These are phyloP conservation scores for Phaeomoniella chlamydospora DNA, from an alignment of 2,329 filamentous ascomycete genomes.

Conservation along the genomic window DNA sequence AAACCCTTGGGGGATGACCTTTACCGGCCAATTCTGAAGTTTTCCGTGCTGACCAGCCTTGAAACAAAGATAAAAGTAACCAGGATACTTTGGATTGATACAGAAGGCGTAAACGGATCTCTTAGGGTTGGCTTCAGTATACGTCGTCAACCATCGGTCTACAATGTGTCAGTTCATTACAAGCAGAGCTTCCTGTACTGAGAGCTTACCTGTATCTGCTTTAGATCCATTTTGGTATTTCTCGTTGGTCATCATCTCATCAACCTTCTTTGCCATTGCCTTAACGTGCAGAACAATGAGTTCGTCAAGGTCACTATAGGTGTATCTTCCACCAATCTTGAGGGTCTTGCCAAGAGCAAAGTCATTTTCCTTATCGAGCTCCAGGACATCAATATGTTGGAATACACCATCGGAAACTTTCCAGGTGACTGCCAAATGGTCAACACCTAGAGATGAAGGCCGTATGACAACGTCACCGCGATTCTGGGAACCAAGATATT, in stretches of 20 bases:
- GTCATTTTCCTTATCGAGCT: constrained; percentile 93
- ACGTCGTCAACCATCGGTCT: constrained; percentile 94
- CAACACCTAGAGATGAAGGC: constrained; percentile 85
- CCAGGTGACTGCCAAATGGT: constrained; percentile 94
- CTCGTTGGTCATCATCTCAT: constrained; percentile 87
- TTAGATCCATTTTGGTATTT: constrained; percentile 78
- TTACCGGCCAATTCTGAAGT: constrained; percentile 69
- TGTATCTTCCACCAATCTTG: constrained; percentile 75
- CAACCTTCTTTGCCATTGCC: constrained; percentile 94
- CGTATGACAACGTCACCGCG: constrained; percentile 87
- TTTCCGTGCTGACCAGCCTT: constrained; percentile 68
- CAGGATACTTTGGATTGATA: constrained; percentile 78
- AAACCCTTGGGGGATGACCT: constrained; percentile 84
- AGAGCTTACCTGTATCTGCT: constrained; percentile 64
- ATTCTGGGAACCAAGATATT: constrained; percentile 75
- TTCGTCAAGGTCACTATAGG: constrained; percentile 91
- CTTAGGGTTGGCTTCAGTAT: constrained; percentile 89
- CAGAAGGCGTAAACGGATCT: constrained; percentile 93
- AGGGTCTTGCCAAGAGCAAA: constrained; percentile 82
- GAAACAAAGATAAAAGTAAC: constrained; percentile 93
- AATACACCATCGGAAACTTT: constrained; percentile 95
- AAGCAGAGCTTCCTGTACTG: constrained; percentile 5
- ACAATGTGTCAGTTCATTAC: constrained; percentile 5
- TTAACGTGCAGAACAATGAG: constrained; percentile 95
- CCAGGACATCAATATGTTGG: constrained; percentile 93